Percentiles rank a stretch among this genome's conserved stretches.
Evolutionary conservation across 305 asterid genomes (phyloP).

Genomic region (Fraxinus albicans): DNA sequence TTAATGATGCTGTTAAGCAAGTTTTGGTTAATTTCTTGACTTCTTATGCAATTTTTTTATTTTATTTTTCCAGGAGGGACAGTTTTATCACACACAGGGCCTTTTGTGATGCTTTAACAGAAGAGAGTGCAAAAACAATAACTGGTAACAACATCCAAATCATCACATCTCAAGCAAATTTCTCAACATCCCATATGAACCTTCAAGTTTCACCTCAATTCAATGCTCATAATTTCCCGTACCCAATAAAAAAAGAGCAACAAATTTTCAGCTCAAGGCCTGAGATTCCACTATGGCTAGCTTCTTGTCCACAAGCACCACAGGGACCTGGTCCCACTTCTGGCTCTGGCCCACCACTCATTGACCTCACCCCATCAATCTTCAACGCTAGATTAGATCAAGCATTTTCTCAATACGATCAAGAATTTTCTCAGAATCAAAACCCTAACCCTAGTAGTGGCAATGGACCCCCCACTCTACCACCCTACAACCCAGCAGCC

Average conservation of each 20-base stretch:
- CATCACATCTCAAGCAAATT: slow-evolving; percentile 18
- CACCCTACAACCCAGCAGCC: slow-evolving; percentile 24
- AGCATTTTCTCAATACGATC: slow-evolving; percentile 11
- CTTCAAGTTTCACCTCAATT: slow-evolving; percentile 37
- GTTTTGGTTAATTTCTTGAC: not conserved
- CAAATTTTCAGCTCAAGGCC: slow-evolving; percentile 31
- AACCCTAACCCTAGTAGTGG: slow-evolving; percentile 53
- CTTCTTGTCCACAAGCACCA: slow-evolving; percentile 22
- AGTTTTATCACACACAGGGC: slow-evolving; percentile 74
- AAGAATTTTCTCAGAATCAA: slow-evolving; percentile 20
- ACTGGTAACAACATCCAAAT: slow-evolving; percentile 22
- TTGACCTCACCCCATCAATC: slow-evolving; percentile 36
- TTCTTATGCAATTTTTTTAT: not conserved
- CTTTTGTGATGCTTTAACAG: slow-evolving; percentile 62
- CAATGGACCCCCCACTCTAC: slow-evolving; percentile 30
- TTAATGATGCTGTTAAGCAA: not conserved
- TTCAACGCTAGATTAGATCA: slow-evolving; percentile 28
- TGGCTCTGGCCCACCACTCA: slow-evolving; percentile 23
- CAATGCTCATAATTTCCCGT: slow-evolving; percentile 25
- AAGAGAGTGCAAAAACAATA: slow-evolving; percentile 44
- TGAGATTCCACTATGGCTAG: slow-evolving; percentile 53
- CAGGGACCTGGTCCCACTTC: slow-evolving; percentile 7
- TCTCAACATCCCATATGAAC: slow-evolving; percentile 27
- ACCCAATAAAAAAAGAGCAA: slow-evolving; percentile 56
- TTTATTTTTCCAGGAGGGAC: slow-evolving; percentile 51